Percentiles rank a stretch among this genome's conserved stretches.
Evolutionary conservation across 2,329 filamentous ascomycete genomes (phyloP).

Genomic region (Chaetomium sp.): DNA sequence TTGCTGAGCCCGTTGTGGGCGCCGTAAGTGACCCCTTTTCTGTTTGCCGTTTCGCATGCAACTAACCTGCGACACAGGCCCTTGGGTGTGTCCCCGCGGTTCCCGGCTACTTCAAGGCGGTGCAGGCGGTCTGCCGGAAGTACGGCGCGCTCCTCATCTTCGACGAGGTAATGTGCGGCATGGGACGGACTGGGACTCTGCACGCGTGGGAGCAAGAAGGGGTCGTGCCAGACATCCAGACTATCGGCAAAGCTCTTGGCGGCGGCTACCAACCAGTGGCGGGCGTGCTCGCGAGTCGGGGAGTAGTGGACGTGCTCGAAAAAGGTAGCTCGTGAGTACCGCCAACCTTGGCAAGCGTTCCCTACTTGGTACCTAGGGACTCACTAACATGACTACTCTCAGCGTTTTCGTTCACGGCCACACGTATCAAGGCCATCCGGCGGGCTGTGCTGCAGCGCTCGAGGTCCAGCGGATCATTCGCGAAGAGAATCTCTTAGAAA

Average conservation of each 20-base stretch:
- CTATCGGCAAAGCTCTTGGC: slow-evolving; percentile 64
- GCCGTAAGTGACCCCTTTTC: slow-evolving; percentile 53
- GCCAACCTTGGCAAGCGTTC: neutral
- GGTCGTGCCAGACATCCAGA: slow-evolving; percentile 62
- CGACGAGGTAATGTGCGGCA: slow-evolving; percentile 69
- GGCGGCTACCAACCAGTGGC: slow-evolving; percentile 64
- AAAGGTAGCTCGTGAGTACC: slow-evolving; percentile 43
- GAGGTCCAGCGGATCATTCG: slow-evolving; percentile 46
- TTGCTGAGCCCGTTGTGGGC: slow-evolving; percentile 73
- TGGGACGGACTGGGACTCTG: slow-evolving; percentile 62
- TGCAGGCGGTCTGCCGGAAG: slow-evolving; percentile 56
- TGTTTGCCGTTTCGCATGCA: neutral
- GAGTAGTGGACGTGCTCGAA: slow-evolving; percentile 52
- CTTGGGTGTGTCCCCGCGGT: slow-evolving; percentile 55
- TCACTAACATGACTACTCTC: slow-evolving; percentile 9
- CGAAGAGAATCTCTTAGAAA: slow-evolving; percentile 42
- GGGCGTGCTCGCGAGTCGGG: slow-evolving; percentile 56
- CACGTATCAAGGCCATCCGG: slow-evolving; percentile 52
- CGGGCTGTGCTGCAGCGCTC: slow-evolving; percentile 45
- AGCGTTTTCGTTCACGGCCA: slow-evolving; percentile 62
- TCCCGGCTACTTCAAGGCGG: slow-evolving; percentile 56
- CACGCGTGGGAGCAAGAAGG: slow-evolving; percentile 66
- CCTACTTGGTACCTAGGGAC: neutral
- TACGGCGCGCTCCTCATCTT: slow-evolving; percentile 59
- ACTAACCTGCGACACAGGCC: slow-evolving; percentile 41